Evolutionary conservation across 2,329 filamentous ascomycete genomes (phyloP).

Genomic region (Samsoniella hepiali): DNA sequence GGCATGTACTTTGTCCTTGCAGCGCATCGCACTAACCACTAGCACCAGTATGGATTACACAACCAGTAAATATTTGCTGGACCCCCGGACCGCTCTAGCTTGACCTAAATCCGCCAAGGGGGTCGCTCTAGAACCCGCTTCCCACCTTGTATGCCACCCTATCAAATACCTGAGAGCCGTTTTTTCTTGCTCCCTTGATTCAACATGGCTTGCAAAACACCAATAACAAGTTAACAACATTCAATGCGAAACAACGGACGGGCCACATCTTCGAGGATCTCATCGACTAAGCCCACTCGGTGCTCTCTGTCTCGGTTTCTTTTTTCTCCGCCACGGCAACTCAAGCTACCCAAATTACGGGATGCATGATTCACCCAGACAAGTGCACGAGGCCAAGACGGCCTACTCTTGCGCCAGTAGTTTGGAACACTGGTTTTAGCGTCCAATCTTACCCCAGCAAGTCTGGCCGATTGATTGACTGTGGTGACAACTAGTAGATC

Average conservation of each 20-base stretch:
- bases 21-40: background rate
- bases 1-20: background rate
- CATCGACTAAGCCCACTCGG: background rate
- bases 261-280: conserved; percentile 4
- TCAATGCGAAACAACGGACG: background rate
- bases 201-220: conserved; percentile 10
- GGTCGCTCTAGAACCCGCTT: too few relatives aligned
- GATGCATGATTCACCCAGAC: conserved; percentile 1
- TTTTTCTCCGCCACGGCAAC: background rate
- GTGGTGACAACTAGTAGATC: too few relatives aligned
- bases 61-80: background rate
- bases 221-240: background rate
- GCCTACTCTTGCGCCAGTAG: background rate
- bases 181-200: background rate
- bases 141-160: conserved; percentile 4
- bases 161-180: background rate
- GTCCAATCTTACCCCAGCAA: background rate
- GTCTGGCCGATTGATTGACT: background rate
- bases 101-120: too few relatives aligned
- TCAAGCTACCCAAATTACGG: conserved; percentile 5
- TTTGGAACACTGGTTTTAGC: conserved; percentile 9
- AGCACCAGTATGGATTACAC: too few relatives aligned
- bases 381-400: background rate
- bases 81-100: background rate
- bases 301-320: background rate